phyloP scores from a whole-genome alignment of 768 basidiomycete genomes.

The Strobilomyces confusus region DNA sequence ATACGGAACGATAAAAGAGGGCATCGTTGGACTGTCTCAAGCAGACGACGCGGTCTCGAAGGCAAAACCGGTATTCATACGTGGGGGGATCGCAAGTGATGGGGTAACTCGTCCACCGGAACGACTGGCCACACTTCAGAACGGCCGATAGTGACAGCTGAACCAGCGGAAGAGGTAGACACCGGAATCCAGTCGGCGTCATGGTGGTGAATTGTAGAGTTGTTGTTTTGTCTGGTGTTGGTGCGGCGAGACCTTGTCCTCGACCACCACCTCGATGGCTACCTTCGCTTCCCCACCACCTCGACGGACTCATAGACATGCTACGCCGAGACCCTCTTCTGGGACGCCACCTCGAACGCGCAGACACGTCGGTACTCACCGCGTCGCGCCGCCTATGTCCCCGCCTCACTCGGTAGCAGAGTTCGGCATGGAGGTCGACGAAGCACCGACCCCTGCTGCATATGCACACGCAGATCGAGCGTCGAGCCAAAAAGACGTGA shows the following conservation, averaged over 20 bases:
- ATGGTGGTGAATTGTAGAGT: not conserved
- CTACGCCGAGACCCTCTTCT: conserved; percentile 23
- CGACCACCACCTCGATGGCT: conserved; percentile 27
- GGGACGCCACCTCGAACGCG: conserved; percentile 26
- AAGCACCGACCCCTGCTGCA: conserved; percentile 39
- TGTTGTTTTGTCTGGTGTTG: conserved; percentile 13
- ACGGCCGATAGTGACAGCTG: conserved; percentile 79
- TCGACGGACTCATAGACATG: conserved; percentile 42
- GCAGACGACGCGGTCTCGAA: conserved; percentile 81
- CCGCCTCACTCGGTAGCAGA: conserved; percentile 35
- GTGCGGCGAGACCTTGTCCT: not conserved
- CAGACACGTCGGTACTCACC: conserved; percentile 24
- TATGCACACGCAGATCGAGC: conserved; percentile 37
- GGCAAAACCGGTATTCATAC: conserved; percentile 77
- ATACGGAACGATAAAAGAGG: conserved; percentile 69
- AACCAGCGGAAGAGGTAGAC: conserved; percentile 54
- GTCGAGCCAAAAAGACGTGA: conserved; percentile 28
- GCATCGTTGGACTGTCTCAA: conserved; percentile 64
- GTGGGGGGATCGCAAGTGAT: conserved; percentile 20
- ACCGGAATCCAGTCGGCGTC: conserved; percentile 44
- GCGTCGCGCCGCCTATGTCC: conserved; percentile 15
- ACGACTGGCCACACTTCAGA: conserved; percentile 80
- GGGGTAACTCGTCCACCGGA: conserved; percentile 67
- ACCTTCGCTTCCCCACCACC: conserved; percentile 62
- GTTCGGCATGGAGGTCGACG: conserved; percentile 69